Base-by-base conservation (phyloP, 257 asterid species). In the Leonotis leonurus region DNA sequence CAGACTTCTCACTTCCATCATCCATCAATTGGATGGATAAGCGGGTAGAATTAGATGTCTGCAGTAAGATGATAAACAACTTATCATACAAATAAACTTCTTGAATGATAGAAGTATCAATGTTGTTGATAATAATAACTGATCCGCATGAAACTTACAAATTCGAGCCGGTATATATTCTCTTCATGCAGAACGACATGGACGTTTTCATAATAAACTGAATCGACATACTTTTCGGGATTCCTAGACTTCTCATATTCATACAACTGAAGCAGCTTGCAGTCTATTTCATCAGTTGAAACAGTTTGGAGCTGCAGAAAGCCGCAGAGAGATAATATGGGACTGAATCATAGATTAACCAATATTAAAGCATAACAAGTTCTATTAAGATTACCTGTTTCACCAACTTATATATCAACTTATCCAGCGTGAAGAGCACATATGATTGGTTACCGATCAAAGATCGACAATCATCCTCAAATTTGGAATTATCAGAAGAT, bases 381-480 rank as follows among this genome's bases (percentile, higher is more conserved):
- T 33, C 36, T 32, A 55, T 52, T 30, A 56, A 43, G 43, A 55
- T 37, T 70, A 82, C 89, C 96, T 93, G 99, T 75, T 85, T 93
- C 76, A 93, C 96, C 80, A 93, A 74, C 80, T 89, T 93, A 77
- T 81, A 89, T 63, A 93, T 85, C 71, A 90, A 70, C 81, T 87
- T 93, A 81, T 93, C 99, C 83, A 93, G 75, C 29, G 99, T 93
- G 76, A 93, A 93, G 4, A 93, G 82, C 68, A 87, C 82, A 69
- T 89, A 93, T 18, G 99, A 85, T 68, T 85, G 95, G 66, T 93
- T 93, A 62, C 99, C 99, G 74, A 93, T 84, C 60, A 90, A 69
- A 27, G 93, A 80, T 56, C 97, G 95, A 51, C 97, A 93, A 59
- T 93, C 99, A 70, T 93, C 97, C 80, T 93, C 99, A 26, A 83